Evolutionary conservation across 345 rosid species (phyloP), one percentile per base, ranked within the genome.

Genomic region (Salix purpurea): DNA sequence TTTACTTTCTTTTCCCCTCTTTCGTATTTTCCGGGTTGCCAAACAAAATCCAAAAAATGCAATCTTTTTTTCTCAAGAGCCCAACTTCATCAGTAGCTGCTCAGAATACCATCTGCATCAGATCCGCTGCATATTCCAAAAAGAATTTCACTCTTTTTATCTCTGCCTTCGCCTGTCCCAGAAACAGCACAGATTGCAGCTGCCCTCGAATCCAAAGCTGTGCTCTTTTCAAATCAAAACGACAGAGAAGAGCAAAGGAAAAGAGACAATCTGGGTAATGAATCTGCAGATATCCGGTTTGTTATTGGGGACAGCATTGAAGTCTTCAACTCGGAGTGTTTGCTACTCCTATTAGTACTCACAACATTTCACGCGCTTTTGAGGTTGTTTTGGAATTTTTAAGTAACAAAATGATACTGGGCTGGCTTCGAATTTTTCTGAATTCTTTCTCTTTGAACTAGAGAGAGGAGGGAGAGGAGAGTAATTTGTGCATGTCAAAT

Each of bases 241-340:
- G 12, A 36, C 18, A 8, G 5, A 24, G 4, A 50, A 39, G 32
- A 23, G 32, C 60, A 1, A 39, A 21, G 28, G 23, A 26, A n/a
- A 40, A 56, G 28, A 67, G 66, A 75, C 16, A 56, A 39, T 37
- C 73, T 37, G 58, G 7, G 36, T 70, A 77, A 50, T 65, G 52
- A 77, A 50, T 71, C 75, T 52, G 71, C 14, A 65, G 26, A 65
- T 77, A 75, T 71, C 80, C 64, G 75, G 80, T 48, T 23, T 24
- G 70, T 34, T 62, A 32, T 19, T 6, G 44, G 69, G 65, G 74
- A 70, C 64, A 77, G 34, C 64, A 48, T 15, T 30, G 65, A 70
- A 21, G 13, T 64, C 70, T 70, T 61, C 30, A 36, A 19, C 62
- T 58, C 62, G 23, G 4, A 70, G 58, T 39, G 7, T 1, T 21